Evolutionary conservation across 2,329 filamentous ascomycete genomes (phyloP), one percentile per base, ranked within the genome.

Genomic region (Colletotrichum gigasporum): DNA sequence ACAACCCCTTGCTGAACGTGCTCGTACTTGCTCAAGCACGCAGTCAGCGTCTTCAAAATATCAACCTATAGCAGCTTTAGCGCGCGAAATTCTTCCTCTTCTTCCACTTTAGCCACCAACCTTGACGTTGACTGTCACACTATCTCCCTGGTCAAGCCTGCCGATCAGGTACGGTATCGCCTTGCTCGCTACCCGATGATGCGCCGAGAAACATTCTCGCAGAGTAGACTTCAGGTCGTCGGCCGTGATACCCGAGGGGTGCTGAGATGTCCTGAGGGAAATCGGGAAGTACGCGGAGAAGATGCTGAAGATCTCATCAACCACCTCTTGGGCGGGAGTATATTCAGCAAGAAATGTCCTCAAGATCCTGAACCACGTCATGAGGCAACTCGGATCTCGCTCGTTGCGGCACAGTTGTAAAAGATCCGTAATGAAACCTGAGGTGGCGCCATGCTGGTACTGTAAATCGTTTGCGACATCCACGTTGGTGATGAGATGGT

Each of bases 261-360:
- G 82, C 22, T 83, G 80, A 0, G 85, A 82, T 57, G 80, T 80
- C 26, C 85, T 79, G 42, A 89, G 74, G 0, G 85, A 86, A 58
- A 89, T 88, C 14, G 86, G 86, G 66, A 87, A 89, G 71, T 88
- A 89, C 28, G 83, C 83, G 12, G 87, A 87, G 72, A 87, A 87
- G 1, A 81, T 75, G 57, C 81, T 81, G 71, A 87, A 88, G 2
- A 85, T 77, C 58, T 83, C 80, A 30, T 81, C 80, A 8, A 81
- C 75, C 2, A 85, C 75, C 8, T 83, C 81, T 4, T 78, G 66
- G 0, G 83, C 80, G 1, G 81, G 76, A 0, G 77, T 75, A 53
- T 83, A 87, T 12, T 79, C 76, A 2, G 76, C 71, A 8, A 87
- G 71, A 28, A 87, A 80, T 3, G 71, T 70, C 53, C 74, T 73